Conservation (phyloP, 108 stramenopile genomes). For the Cylindrotheca closterium region DNA sequence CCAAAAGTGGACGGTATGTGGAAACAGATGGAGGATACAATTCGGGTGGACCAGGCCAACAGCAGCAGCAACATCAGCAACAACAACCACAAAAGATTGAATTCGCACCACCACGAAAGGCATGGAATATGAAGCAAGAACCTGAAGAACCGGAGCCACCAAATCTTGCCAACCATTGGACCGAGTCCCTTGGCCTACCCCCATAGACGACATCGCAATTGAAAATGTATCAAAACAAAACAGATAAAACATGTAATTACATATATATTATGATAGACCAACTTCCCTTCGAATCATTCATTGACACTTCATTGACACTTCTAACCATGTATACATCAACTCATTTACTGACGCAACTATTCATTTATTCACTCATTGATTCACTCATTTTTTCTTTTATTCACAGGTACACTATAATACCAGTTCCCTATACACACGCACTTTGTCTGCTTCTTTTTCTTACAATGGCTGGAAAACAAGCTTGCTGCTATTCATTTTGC, state of each 20-base stretch:
- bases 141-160: neutral
- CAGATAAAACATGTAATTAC: too few species aligned
- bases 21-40: slow-evolving; percentile 43
- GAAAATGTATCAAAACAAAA: too few species aligned
- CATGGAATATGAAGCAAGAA: neutral
- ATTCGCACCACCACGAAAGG: neutral
- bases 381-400: too few species aligned
- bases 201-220: too few species aligned
- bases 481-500: neutral
- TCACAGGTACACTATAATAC: too few species aligned
- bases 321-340: too few species aligned
- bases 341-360: too few species aligned
- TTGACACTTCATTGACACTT: too few species aligned
- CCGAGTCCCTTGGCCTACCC: neutral
- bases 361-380: too few species aligned
- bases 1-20: slow-evolving; percentile 68
- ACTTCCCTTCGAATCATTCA: too few species aligned
- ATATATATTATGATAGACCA: too few species aligned
- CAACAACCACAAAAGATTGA: slow-evolving; percentile 4
- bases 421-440: too few species aligned
- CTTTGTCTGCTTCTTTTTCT: neutral
- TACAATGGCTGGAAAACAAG: neutral
- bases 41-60: slow-evolving; percentile 1
- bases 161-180: neutral
- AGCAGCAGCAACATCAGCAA: slow-evolving; percentile 10